A percentile compares a stretch with the other conserved stretches of the same genome.
Evolutionary conservation across 2,329 filamentous ascomycete genomes (phyloP).

Genomic region (Curvularia verruculosa): DNA sequence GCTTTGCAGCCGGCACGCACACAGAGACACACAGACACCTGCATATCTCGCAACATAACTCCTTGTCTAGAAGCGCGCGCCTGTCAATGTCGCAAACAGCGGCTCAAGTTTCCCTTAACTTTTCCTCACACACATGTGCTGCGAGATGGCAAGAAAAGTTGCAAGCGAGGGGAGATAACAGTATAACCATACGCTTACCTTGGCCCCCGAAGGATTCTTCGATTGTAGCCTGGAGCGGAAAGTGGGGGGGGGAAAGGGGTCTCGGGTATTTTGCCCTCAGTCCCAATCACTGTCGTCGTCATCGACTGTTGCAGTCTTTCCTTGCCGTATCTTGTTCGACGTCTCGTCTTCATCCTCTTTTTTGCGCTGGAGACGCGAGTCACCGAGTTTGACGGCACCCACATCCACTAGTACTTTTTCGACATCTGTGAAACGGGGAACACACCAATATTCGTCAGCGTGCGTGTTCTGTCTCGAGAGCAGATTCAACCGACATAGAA

Average conservation of each 20-base stretch:
- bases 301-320: conserved; percentile 44
- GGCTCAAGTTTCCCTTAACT: no score
- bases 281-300: conserved; percentile 68
- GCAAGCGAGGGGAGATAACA: no score
- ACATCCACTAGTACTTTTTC: conserved; percentile 82
- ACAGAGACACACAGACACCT: background rate
- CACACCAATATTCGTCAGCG: no score
- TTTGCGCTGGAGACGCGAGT: conserved; percentile 71
- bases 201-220: no score
- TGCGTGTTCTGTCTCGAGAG: no score
- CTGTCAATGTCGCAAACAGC: background rate
- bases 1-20: background rate
- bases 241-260: background rate
- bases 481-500: no score
- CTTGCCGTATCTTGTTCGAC: conserved; percentile 58
- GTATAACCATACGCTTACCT: no score
- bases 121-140: no score
- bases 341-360: conserved; percentile 62
- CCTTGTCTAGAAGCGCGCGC: background rate
- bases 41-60: conserved; percentile 7
- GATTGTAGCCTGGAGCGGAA: no score
- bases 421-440: conserved; percentile 63
- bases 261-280: conserved; percentile 41
- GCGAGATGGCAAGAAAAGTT: no score
- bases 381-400: conserved; percentile 77